Evolutionary conservation across 2,329 filamentous ascomycete species (phyloP).

Genomic region (Pseudogymnoascus verrucosus): DNA sequence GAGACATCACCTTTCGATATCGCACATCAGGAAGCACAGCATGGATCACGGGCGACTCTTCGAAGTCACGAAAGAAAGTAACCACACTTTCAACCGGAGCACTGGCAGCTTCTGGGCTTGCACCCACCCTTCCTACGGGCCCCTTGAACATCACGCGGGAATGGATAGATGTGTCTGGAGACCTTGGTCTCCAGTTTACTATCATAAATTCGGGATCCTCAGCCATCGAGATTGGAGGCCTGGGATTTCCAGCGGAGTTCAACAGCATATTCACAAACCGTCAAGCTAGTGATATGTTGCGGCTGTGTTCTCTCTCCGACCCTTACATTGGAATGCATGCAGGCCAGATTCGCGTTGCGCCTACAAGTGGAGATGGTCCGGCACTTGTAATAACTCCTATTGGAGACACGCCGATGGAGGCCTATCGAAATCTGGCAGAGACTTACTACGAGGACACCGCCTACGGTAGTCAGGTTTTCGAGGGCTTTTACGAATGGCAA

Average conservation of each 20-base stretch:
- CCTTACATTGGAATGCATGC: conserved; percentile 54
- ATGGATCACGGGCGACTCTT: conserved; percentile 43
- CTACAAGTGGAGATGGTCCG: conserved; percentile 43
- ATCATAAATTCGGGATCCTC: conserved; percentile 36
- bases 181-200: conserved; percentile 45
- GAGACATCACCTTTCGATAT: conserved; percentile 49
- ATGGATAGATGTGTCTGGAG: conserved; percentile 42
- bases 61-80: conserved; percentile 33
- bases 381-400: conserved; percentile 48
- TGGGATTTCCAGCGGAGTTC: conserved; percentile 52
- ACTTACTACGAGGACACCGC: conserved; percentile 30
- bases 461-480: conserved; percentile 48
- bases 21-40: conserved; percentile 30
- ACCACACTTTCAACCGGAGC: conserved; percentile 23
- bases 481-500: conserved; percentile 55
- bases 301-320: conserved; percentile 46
- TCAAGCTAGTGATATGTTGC: conserved; percentile 39
- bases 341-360: conserved; percentile 47
- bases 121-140: conserved; percentile 33
- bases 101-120: conserved; percentile 35
- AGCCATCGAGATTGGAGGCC: conserved; percentile 44
- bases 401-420: conserved; percentile 42
- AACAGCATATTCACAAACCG: conserved; percentile 54
- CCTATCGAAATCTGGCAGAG: conserved; percentile 46
- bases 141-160: conserved; percentile 41